These are phyloP conservation scores for Pseudogymnoascus sp. DNA, from an alignment of 2,329 filamentous ascomycete species.

Conservation along the genomic window DNA sequence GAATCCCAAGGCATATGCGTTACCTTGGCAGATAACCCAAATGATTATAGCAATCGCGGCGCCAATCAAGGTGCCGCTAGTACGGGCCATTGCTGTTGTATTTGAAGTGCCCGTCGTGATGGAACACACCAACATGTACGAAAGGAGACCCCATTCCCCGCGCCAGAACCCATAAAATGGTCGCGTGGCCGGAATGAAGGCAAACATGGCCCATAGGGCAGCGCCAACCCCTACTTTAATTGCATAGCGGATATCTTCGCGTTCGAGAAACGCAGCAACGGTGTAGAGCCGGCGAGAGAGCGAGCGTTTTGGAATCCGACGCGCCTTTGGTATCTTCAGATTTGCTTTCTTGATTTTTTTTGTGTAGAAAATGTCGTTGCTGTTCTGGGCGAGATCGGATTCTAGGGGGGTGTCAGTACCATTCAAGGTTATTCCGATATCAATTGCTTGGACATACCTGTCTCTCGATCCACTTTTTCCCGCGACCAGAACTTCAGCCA, in stretches of 20 bases:
- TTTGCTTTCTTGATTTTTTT: background rate
- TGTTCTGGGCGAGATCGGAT: background rate
- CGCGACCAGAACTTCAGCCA: constrained; percentile 73
- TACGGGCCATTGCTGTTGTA: constrained; percentile 79
- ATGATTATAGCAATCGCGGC: constrained; percentile 65
- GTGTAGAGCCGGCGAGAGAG: background rate
- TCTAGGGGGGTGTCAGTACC: background rate
- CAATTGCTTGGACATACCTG: background rate
- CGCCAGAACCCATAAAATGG: constrained; percentile 80
- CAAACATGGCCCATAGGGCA: constrained; percentile 77
- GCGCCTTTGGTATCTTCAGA: background rate
- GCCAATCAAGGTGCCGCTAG: constrained; percentile 78
- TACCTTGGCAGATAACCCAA: constrained; percentile 70
- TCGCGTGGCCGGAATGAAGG: constrained; percentile 71
- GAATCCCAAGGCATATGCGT: constrained; percentile 66
- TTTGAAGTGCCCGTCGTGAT: constrained; percentile 97
- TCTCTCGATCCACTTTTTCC: constrained; percentile 28
- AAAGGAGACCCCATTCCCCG: constrained; percentile 92
- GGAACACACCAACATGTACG: constrained; percentile 95
- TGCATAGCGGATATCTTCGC: constrained; percentile 55
- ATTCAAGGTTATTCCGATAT: background rate
- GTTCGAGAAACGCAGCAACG: background rate
- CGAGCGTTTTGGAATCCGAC: constrained; percentile 1
- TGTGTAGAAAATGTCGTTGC: constrained; percentile 3
- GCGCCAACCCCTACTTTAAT: constrained; percentile 91